Base-by-base conservation (phyloP, 2,329 filamentous ascomycete species). In the Neonectria sp. region DNA sequence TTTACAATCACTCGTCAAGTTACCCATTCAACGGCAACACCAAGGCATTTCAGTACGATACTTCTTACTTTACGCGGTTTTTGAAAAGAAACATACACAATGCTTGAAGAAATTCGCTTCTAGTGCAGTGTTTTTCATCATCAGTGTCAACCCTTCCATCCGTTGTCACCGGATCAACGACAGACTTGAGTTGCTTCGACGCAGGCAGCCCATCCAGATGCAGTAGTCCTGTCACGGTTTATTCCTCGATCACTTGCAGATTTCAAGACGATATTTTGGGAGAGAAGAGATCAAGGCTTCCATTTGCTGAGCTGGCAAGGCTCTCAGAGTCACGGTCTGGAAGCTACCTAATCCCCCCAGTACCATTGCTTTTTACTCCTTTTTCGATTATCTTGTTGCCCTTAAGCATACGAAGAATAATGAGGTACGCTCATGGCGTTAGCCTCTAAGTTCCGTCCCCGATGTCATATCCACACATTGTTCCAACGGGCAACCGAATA, bases 271-370 rank as follows among this genome's bases (percentile, higher is more conserved):
- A 29, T 24, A 24, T 66, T 24, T 69, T 40, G 8, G 67, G 72
- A 66, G 72, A 69, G 49, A 71, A 75, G 74, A 72, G 73, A 76
- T 64, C 33, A 71, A 67, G 60, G 72, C 72, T 75, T 76, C 74
- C 74, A 76, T 76, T 76, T 68, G 67, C 56, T 70, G 68, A 76
- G 73, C 74, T 65, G 35, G 62, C 66, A 35, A 53, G 67, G 73
- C 71, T 69, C 62, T 55, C 52, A 64, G 53, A 67, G 63, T 67
- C 51, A 72, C 57, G 68, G 71, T 53, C 63, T 75, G 72, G 74
- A 76, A 76, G 72, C 72, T 73, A 75, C 66, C 71, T 71, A 71
- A 73, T 68, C 73, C 63, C 35, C 58, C 71, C 68, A 71, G 68
- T 68, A 55, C 55, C 68, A 71, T 69, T 68, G 58, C 55, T 66